Base-by-base conservation (phyloP, 1,139 yeast species). In the Pichia sp. region DNA sequence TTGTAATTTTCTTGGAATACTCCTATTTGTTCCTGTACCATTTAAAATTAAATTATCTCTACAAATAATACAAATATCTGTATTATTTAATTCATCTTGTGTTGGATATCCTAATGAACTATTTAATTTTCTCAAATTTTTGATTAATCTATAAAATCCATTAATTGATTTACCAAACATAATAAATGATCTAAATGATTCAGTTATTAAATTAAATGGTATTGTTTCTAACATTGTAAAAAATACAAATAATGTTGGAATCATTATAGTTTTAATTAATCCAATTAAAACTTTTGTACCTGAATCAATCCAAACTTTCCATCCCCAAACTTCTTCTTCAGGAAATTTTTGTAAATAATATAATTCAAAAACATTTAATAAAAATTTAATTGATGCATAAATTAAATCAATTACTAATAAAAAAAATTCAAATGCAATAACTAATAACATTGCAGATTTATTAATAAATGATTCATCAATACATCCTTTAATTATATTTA, bases 351-450 rank as follows among this genome's bases (percentile, higher is more conserved):
- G 69, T 29, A 75, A 61, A 50, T 72, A 70, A 45, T 53, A 65
- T 52, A 83, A 63, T 58, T 88, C 97, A 55, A 74, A 72, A 33
- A 80, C 63, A 56, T 81, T 81, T 52, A 87, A 66, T 2, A 69
- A 51, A 48, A 78, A 71, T 59, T 81, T 79, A 39, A 75, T 68
- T 26, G 71, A 66, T 44, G 74, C 69, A 7, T 78, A 69, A 27
- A 78, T 57, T 27, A 81, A 65, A 46, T 81, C 84, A 31, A 84
- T 72, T 18, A 79, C 76, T 52, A 83, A 72, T 46, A 86, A 69
- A 5, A 86, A 82, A 63, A 84, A 84, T 58, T 86, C 94, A 63
- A 87, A 82, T 0, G 92, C 92, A 66, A 86, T 83, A 34, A 78
- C 63, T 34, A 72, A 66, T 68, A 65, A 75, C 58, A 73, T 82